Evolutionary conservation across 1,284 basidiomycete species (phyloP), one percentile per base, ranked within the genome.

Genomic region (Puccinia polysora): DNA sequence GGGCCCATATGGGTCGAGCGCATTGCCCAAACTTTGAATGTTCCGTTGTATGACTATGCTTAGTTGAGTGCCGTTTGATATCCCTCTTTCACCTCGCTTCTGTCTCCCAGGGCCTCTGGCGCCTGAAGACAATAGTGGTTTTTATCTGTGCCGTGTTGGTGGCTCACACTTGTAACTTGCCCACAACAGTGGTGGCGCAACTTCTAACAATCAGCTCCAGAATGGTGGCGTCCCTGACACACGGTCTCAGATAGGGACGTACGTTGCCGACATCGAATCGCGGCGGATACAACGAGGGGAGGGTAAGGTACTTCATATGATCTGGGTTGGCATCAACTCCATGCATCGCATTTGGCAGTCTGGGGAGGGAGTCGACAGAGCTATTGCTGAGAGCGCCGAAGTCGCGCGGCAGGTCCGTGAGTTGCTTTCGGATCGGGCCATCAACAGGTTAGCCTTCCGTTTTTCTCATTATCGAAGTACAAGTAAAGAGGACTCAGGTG

Each of bases 321-420:
- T 49, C 40, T 72, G 70, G 70, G 59, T 72, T 15, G 70, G 70
- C 28, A 63, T 72, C 7, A 72, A 72, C 34, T 36, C 59, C 18
- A 72, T 72, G 1, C 62, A 60, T 65, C 70, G 65, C 10, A 72
- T 72, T 43, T 72, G 60, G 70, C 52, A 62, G 34, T 50, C 59
- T 47, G 60, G 28, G 20, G 30, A 43, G 15, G 59, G 59, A 8
- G 53, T 34, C 15, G 52, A 65, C 23, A 38, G 43, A 10, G 60
- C 62, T 1, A 25, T 34, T 5, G 12, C 34, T n/a, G 47, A 72
- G 36, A 38, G 32, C 15, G 28, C 52, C 2, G 67, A 69, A 52
- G 55, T 69, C 32, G 47, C 36, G 55, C 47, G 34, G n/a, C 67
- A 69, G 34, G 34, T 69, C 20, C 15, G n/a, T 14, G 32, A 20